Evolutionary conservation across 805 yeast species (phyloP).

Genomic region (baker's yeast (Saccharomyces cerevisiae)): DNA sequence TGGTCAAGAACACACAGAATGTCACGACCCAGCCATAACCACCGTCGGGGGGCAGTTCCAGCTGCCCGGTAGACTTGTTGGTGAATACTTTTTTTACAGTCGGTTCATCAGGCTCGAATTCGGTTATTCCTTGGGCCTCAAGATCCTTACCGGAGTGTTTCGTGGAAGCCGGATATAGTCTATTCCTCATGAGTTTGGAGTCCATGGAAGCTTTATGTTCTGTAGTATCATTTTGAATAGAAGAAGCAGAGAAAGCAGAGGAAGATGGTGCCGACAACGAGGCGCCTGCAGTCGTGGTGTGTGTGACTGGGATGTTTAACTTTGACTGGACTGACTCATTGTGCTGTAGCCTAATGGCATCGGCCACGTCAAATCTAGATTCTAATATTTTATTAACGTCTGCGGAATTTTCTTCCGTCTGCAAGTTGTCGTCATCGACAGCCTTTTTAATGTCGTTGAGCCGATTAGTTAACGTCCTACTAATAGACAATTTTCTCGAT

Average conservation of each 20-base stretch:
- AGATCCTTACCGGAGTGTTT: neutral
- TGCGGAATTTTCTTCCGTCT: slow-evolving; percentile 7
- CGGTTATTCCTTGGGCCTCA: neutral
- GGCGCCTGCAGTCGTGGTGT: neutral
- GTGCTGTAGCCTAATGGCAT: slow-evolving; percentile 22
- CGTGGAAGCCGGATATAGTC: neutral
- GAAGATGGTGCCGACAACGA: neutral
- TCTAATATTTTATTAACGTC: slow-evolving; percentile 14
- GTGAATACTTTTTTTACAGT: slow-evolving; percentile 30
- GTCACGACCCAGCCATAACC: slow-evolving; percentile 65
- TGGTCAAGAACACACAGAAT: slow-evolving; percentile 40
- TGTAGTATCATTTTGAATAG: neutral
- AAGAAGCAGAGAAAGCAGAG: too few species aligned
- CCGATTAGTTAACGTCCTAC: slow-evolving; percentile 10
- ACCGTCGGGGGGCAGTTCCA: slow-evolving; percentile 47
- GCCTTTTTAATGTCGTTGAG: slow-evolving; percentile 15
- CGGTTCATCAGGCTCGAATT: slow-evolving; percentile 1
- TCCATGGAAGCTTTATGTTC: neutral
- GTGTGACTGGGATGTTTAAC: neutral
- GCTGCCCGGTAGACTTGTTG: slow-evolving; percentile 28
- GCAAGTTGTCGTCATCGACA: slow-evolving; percentile 21
- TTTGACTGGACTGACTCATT: slow-evolving; percentile 2
- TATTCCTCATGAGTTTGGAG: neutral
- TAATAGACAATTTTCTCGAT: slow-evolving; percentile 4
- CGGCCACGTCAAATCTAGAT: slow-evolving; percentile 24